Base-by-base conservation (phyloP, 805 yeast species). In the Pichia rugopelliculosa region DNA sequence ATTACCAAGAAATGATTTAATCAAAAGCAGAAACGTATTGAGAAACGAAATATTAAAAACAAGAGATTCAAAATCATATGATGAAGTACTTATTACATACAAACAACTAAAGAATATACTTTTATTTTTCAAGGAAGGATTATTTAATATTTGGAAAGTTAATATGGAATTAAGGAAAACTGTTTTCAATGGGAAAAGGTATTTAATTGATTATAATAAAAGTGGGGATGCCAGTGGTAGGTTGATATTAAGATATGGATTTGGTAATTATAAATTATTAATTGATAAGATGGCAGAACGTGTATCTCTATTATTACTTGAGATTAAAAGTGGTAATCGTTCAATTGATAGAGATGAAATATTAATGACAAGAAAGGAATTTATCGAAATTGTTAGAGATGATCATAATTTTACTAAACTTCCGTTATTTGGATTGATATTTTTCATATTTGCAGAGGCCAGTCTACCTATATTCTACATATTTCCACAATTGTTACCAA, bases 401-500 rank as follows among this genome's bases (percentile, higher is more conserved):
- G 69, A 68, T 6, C 58, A 58, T 2, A 85, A 82, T 56, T 63
- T 75, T 42, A 50, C 56, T 26, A 79, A 77, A 57, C 63, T 82
- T 24, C 87, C 87, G 4, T 25, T 71, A n/a, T 82, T 82, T 66
- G 83, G 74, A 0, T 55, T 76, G 1, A 55, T 80, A 1, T 74
- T 79, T 50, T 61, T 73, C n/a, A 55, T 80, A 1, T 73, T 78
- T 50, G 77, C 78, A 58, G 88, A 82, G 55, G 53, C 68, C 42
- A 78, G 85, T 0, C 77, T 85, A 1, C 41, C 76, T 0, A 50
- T 82, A 7, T 73, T 82, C 49, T 72, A 69, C 46, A 50, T 67
- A 1, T 63, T 80, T 42, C 88, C 89, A 0, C 70, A 70, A 37
- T 55, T 82, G 13, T 71, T 82, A 4, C 89, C 87, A 0, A 73